Evolutionary conservation across 805 yeast genomes (phyloP).

Genomic region (Lipomyces kockii): DNA sequence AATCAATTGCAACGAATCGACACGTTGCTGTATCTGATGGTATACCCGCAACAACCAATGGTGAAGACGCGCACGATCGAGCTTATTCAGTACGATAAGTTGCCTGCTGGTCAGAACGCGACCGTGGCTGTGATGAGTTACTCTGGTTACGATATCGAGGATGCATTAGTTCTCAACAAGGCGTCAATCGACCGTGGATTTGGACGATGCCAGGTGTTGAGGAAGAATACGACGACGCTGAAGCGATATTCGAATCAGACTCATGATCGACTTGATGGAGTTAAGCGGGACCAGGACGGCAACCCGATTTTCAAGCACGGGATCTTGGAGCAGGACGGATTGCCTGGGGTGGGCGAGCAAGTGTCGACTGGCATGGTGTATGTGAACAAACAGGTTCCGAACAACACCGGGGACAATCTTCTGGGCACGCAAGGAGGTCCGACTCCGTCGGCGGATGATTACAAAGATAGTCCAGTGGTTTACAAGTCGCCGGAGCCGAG

Average conservation of each 20-base stretch:
- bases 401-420: slow-evolving; percentile 72
- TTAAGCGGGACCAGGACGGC: slow-evolving; percentile 78
- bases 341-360: slow-evolving; percentile 93
- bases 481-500: slow-evolving; percentile 96
- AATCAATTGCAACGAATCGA: slow-evolving; percentile 96
- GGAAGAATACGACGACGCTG: slow-evolving; percentile 86
- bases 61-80: slow-evolving; percentile 97
- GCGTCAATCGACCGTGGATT: slow-evolving; percentile 94
- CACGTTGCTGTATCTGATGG: slow-evolving; percentile 90
- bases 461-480: slow-evolving; percentile 86
- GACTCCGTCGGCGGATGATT: slow-evolving; percentile 53
- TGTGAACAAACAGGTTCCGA: slow-evolving; percentile 89
- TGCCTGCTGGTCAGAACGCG: slow-evolving; percentile 99
- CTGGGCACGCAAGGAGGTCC: slow-evolving; percentile 43
- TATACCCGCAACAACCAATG: slow-evolving; percentile 99
- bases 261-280: slow-evolving; percentile 87
- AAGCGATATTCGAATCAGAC: slow-evolving; percentile 94
- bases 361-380: slow-evolving; percentile 93
- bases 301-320: slow-evolving; percentile 81
- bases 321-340: slow-evolving; percentile 89
- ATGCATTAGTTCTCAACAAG: slow-evolving; percentile 93
- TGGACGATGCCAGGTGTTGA: slow-evolving; percentile 94
- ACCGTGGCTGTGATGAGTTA: slow-evolving; percentile 99
- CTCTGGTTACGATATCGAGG: slow-evolving; percentile 99
- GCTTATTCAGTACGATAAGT: slow-evolving; percentile 89